Evolutionary conservation across 1,284 basidiomycete species (phyloP).

Genomic region (Microbotryum silenes-acaulis): DNA sequence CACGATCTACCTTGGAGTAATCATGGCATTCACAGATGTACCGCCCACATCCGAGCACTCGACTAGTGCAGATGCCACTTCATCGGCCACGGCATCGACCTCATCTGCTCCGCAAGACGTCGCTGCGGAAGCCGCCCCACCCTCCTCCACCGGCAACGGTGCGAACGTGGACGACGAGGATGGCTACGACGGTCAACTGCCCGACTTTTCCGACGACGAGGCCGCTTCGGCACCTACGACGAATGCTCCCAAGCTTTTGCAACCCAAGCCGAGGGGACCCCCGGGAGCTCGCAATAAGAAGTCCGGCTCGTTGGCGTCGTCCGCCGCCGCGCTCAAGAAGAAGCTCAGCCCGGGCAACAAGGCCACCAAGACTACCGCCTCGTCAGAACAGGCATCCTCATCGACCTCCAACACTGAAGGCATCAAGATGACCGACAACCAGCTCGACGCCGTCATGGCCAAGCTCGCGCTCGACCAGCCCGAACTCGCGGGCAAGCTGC

Average conservation of each 20-base stretch:
- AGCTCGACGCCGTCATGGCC: slow-evolving; percentile 21
- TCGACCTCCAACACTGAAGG: background rate
- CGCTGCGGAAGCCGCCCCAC: too few species aligned
- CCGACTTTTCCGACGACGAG: slow-evolving; percentile 26
- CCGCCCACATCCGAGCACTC: too few species aligned
- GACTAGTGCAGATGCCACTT: too few species aligned
- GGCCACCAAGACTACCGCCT: background rate
- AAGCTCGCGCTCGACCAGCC: slow-evolving; percentile 16
- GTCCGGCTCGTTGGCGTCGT: background rate
- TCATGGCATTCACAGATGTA: too few species aligned
- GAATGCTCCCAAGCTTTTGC: background rate
- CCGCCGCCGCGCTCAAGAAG: slow-evolving; percentile 12
- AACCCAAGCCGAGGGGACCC: slow-evolving; percentile 7
- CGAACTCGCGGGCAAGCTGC: slow-evolving; percentile 10
- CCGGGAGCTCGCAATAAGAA: slow-evolving; percentile 11
- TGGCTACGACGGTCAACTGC: slow-evolving; percentile 21
- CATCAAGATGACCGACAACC: slow-evolving; percentile 13
- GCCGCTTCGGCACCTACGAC: background rate
- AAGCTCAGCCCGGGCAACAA: slow-evolving; percentile 9
- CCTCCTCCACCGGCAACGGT: too few species aligned
- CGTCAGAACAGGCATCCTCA: background rate
- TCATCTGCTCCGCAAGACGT: too few species aligned
- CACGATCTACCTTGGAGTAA: too few species aligned
- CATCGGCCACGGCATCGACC: too few species aligned
- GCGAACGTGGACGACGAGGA: background rate